A percentile compares a stretch with the other conserved stretches of the same genome.
These are phyloP conservation scores for Pseudogymnoascus sp. DNA, from an alignment of 2,329 filamentous ascomycete species.

Conservation along the genomic window DNA sequence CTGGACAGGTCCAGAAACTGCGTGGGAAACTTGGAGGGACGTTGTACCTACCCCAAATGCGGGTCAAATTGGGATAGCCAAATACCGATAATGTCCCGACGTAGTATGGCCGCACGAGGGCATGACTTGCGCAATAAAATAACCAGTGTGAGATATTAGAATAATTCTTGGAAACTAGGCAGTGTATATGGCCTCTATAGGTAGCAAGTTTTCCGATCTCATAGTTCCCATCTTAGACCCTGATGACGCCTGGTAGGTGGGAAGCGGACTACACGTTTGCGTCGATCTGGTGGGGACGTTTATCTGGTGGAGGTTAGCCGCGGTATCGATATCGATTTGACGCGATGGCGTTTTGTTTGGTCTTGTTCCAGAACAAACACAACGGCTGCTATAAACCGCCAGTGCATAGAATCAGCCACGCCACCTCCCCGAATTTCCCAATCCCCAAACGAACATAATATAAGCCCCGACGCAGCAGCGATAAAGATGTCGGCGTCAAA, in stretches of 20 bases:
- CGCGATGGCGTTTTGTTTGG: slow-evolving; percentile 6
- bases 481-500: slow-evolving; percentile 21
- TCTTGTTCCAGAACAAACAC: background rate
- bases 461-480: background rate
- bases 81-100: background rate
- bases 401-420: background rate
- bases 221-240: background rate
- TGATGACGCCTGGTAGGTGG: background rate
- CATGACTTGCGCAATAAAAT: background rate
- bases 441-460: too few species aligned
- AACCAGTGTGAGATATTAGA: background rate
- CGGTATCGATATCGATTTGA: background rate
- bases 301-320: slow-evolving; percentile 4
- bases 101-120: background rate
- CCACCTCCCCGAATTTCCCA: background rate
- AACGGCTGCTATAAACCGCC: background rate
- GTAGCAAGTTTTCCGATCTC: background rate
- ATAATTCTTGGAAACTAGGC: background rate
- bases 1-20: background rate
- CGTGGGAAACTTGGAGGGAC: background rate
- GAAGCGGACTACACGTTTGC: background rate
- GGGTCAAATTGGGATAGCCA: background rate
- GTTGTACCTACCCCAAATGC: background rate
- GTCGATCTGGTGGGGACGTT: slow-evolving; percentile 5
- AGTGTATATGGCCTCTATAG: background rate